Base-by-base conservation (phyloP, 2,329 filamentous ascomycete genomes). In the Sordariomycetes sp. region DNA sequence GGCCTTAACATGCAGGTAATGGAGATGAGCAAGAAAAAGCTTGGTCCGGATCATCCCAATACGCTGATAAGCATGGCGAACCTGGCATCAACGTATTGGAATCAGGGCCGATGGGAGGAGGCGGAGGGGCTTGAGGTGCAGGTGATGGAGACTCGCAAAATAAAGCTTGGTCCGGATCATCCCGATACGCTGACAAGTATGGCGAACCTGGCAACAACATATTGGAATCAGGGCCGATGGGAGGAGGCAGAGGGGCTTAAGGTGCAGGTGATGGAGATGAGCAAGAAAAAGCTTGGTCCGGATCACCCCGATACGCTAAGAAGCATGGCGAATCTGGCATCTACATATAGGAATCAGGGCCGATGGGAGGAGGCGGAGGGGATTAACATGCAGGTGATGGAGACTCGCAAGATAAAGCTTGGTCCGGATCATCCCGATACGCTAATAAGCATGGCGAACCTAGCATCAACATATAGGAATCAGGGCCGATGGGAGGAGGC, bases 241-340 rank as follows among this genome's bases (percentile, higher is more conserved):
- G 18, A 26, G 7, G 27, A 37, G 21, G 36, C 35, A 10, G 35
- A 40, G 27, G 8, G 23, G 19, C 15, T 39, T 14, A 15, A 34
- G 7, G 8, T 20, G 8, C 24, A 31, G 23, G 27, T 30, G 11
- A 32, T 43, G 31, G 37, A 45, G 33, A 26, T n/a, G n/a, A n/a
- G n/a, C 12, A 18, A 34, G 32, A 28, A n/a, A 20, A 29, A 16
- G 32, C 24, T 34, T 4, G 32, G 25, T 9, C 14, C 9, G 4
- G 38, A 43, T 5, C 23, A 42, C 30, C 12, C 20, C 5, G 23
- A 27, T 2, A 44, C 42, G 18, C 32, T 45, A 4, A 30, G 9
- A 11, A 35, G 12, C 19, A 28, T 30, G 18, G 32, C 12, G 14
- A 34, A 29, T n/a, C 24, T 34, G 12, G 32, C 32, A 19, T 17